Evolutionary conservation across 2,329 filamentous ascomycete genomes (phyloP), one percentile per base, ranked within the genome.

Genomic region (Pseudogymnoascus verrucosus): DNA sequence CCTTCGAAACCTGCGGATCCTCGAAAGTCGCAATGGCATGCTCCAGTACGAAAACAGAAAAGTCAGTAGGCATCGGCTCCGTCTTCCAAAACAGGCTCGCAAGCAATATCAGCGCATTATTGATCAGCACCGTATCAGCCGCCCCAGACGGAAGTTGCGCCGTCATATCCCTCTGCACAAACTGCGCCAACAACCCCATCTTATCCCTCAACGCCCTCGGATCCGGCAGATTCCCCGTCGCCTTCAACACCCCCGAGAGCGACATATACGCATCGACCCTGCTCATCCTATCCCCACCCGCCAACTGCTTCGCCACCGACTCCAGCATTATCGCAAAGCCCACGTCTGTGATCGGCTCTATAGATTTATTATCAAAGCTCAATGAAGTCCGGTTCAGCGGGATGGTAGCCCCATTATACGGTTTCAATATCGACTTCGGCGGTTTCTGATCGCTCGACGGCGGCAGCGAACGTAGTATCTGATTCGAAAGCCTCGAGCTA

Each of bases 191-290:
- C 2, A 90, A 77, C 10, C 83, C 82, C 80, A 97, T 88, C 74
- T 95, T 96, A 61, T 85, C 84, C 64, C 86, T 83, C 63, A 96
- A 79, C 10, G 87, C 86, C 63, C 89, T 84, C 37, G 85, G 79
- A 68, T 95, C 89, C 0, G 92, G 92, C 12, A 96, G 78, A 68
- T 90, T 89, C 66, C 93, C 90, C 64, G 93, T 96, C 5, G 89
- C 84, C 73, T 91, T 90, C 69, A 97, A 79, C 3, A 88, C 87
- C 36, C 86, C 83, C 34, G 89, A 85, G 51, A 99, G 79, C 70
- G 89, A 89, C 73, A 88, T 86, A 71, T 99, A 98, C 60, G 93
- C 91, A 76, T 99, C 95, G 34, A 95, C 76, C 68, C 89, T 89
- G 11, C 85, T 87, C 64, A 86, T 83, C 62, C 88, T 82, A 68